These are phyloP conservation scores for Helminthosporium solani DNA, from an alignment of 2,329 filamentous ascomycete genomes.

Conservation along the genomic window DNA sequence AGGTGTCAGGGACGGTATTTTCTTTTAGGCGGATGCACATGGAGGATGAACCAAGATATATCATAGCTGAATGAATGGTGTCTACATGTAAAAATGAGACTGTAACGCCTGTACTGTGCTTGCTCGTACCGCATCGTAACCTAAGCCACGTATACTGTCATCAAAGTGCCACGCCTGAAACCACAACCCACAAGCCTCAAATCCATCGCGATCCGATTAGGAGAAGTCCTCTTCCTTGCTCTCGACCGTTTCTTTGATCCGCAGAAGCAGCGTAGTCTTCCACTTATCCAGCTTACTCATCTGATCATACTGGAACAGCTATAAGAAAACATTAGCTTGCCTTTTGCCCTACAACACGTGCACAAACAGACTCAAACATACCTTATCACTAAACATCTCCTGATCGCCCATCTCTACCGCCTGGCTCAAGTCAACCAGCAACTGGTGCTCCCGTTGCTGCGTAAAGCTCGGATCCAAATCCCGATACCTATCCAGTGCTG, in stretches of 20 bases:
- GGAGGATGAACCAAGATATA: not conserved
- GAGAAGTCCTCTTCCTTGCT: conserved; percentile 68
- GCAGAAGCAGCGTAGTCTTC: conserved; percentile 85
- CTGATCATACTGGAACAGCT: conserved; percentile 82
- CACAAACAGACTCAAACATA: conserved; percentile 42
- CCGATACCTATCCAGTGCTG: conserved; percentile 78
- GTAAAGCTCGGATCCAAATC: conserved; percentile 67
- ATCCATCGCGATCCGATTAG: conserved; percentile 34
- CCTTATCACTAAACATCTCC: conserved; percentile 79
- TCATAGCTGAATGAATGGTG: conserved; percentile 1
- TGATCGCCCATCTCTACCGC: conserved; percentile 76
- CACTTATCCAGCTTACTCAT: conserved; percentile 93
- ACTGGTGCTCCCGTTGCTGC: conserved; percentile 75
- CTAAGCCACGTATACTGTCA: not conserved
- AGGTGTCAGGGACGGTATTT: not conserved
- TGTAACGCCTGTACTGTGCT: not conserved
- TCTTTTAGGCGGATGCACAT: not conserved
- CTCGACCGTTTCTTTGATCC: conserved; percentile 82
- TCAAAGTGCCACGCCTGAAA: not conserved
- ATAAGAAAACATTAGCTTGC: conserved; percentile 6
- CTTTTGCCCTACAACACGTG: not conserved
- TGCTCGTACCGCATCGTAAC: not conserved
- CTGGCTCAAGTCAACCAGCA: conserved; percentile 74
- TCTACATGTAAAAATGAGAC: not conserved
- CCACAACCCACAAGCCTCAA: not conserved